Evolutionary conservation across 1,284 basidiomycete genomes (phyloP), one percentile per base, ranked within the genome.

Genomic region (Peniophora sp.): DNA sequence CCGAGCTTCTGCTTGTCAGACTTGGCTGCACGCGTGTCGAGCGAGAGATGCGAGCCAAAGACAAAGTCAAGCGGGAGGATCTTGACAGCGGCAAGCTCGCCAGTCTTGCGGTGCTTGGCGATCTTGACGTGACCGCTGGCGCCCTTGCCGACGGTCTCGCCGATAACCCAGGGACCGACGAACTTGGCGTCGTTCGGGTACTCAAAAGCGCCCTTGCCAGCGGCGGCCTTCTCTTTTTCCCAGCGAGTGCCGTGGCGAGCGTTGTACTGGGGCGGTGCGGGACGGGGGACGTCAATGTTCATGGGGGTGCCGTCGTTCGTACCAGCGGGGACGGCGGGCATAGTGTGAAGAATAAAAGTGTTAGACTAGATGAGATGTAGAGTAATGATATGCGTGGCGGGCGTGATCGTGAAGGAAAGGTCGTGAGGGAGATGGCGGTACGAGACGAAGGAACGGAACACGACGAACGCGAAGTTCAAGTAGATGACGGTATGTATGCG

Each of bases 51-150:
- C 47, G 90, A 92, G 59, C 78, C 82, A 61, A 91, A 74, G 54
- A 94, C 78, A 35, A 92, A 79, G 47, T 91, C 85, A 52, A 96
- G 81, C 20, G 96, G 95, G 24, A 99, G 86, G 60, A 99, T 98
- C 73, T 99, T 99, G 69, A 99, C 87, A 1, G 97, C 97, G 34
- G 97, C 97, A 63, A 92, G 87, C 68, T 97, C 88, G 27, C 91
- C 90, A 1, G 96, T 96, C 48, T 79, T 75, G 24, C 81, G 79
- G 66, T 99, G 96, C 58, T 85, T 85, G 18, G 93, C 97, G 58
- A 98, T 89, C 69, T 95, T 94, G 64, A 99, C 96, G 51, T 94
- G 92, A 65, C 92, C 94, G 57, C 88, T 91, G 41, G 92, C 91
- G 46, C 95, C 95, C 70, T 96, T 96, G 2, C 95, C 95, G 54